Percentiles rank a stretch among this genome's conserved stretches.
These are phyloP conservation scores for Phytopythium kandeliae DNA, from an alignment of 352 stramenopile species.

Conservation along the genomic window DNA sequence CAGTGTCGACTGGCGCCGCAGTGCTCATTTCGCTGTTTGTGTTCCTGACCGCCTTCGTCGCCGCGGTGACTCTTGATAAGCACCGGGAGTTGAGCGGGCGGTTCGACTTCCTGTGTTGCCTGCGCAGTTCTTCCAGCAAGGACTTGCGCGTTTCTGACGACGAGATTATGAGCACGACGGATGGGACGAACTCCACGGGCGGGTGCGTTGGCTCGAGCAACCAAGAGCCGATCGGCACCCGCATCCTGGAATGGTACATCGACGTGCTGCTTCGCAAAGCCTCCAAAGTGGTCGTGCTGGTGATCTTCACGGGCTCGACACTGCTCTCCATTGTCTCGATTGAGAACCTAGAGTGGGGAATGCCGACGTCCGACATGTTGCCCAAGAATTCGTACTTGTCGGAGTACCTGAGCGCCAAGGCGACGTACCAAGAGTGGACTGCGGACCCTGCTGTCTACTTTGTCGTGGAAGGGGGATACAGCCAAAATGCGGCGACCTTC, in stretches of 20 bases:
- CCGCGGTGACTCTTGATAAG: constrained; percentile 62
- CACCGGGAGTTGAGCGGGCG: constrained; percentile 49
- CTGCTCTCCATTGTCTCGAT: constrained; percentile 47
- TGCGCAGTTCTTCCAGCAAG: constrained; percentile 16
- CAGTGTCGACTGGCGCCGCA: constrained; percentile 34
- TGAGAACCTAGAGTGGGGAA: constrained; percentile 43
- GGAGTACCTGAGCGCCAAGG: constrained; percentile 35
- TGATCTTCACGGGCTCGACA: constrained; percentile 39
- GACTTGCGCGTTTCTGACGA: constrained; percentile 20
- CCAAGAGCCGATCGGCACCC: constrained; percentile 10
- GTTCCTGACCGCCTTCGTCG: constrained; percentile 64
- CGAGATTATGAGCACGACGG: constrained; percentile 18
- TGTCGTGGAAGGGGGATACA: constrained; percentile 60
- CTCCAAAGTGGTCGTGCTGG: constrained; percentile 54
- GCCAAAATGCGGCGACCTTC: constrained; percentile 34
- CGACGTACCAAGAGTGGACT: constrained; percentile 9
- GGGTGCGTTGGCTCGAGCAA: constrained; percentile 13
- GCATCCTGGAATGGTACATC: constrained; percentile 40
- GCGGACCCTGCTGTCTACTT: constrained; percentile 48
- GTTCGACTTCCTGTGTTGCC: constrained; percentile 59
- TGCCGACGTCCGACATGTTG: constrained; percentile 48
- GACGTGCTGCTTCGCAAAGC: constrained; percentile 29
- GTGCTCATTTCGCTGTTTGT: constrained; percentile 48
- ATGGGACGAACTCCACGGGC: constrained; percentile 24
- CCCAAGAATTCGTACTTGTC: constrained; percentile 53